These are phyloP conservation scores for Cyclocybe cylindracea DNA, from an alignment of 768 basidiomycete species.

Conservation along the genomic window DNA sequence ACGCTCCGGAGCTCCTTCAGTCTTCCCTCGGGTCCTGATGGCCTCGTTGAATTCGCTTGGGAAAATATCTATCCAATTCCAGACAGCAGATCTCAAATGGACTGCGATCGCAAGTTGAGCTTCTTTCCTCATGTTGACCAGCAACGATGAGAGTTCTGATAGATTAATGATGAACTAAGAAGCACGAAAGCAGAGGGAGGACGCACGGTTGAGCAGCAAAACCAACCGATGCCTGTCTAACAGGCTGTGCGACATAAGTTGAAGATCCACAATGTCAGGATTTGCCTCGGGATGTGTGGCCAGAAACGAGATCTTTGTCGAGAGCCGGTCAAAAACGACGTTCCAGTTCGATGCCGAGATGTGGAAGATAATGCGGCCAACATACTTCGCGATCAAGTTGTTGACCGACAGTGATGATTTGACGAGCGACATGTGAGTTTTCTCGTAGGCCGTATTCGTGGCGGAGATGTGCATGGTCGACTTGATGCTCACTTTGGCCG, in stretches of 20 bases:
- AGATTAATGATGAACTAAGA: background rate
- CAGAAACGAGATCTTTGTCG: slow-evolving; percentile 66
- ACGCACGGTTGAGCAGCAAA: slow-evolving; percentile 68
- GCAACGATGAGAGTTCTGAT: slow-evolving; percentile 75
- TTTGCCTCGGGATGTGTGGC: slow-evolving; percentile 41
- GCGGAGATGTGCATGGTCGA: slow-evolving; percentile 43
- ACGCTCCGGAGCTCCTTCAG: slow-evolving; percentile 84
- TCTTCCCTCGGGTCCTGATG: slow-evolving; percentile 56
- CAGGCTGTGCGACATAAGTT: slow-evolving; percentile 76
- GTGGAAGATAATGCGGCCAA: slow-evolving; percentile 81
- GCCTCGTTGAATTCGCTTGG: slow-evolving; percentile 79
- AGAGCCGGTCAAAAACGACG: slow-evolving; percentile 71
- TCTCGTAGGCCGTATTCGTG: slow-evolving; percentile 51
- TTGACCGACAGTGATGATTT: slow-evolving; percentile 58
- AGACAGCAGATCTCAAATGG: slow-evolving; percentile 75
- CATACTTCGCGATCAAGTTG: slow-evolving; percentile 65
- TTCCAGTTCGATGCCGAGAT: slow-evolving; percentile 89
- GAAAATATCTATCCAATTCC: slow-evolving; percentile 88
- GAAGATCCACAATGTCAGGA: slow-evolving; percentile 73
- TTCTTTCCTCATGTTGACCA: slow-evolving; percentile 80
- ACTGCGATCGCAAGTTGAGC: slow-evolving; percentile 72
- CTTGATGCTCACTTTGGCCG: slow-evolving; percentile 35
- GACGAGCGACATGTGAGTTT: slow-evolving; percentile 61
- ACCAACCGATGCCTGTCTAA: slow-evolving; percentile 70
- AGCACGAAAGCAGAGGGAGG: background rate